phyloP scores from a whole-genome alignment of 2,329 filamentous ascomycete species.

The Diaporthe citri region DNA sequence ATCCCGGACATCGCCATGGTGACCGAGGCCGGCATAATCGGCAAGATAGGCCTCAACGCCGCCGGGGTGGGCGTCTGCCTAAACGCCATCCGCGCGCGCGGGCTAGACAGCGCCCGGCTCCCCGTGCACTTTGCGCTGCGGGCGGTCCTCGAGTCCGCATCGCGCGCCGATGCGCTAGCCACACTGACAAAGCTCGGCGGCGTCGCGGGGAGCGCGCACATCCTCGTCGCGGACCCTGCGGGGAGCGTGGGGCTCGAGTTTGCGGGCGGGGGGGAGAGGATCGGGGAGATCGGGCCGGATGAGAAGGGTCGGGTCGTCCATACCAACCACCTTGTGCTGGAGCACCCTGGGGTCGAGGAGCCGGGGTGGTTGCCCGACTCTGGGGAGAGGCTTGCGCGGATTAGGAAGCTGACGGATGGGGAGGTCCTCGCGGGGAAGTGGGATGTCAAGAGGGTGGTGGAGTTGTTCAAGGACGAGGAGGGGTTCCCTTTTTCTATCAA shows the following conservation, averaged over 20 bases:
- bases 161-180: slow-evolving; percentile 38
- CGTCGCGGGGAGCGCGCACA: slow-evolving; percentile 38
- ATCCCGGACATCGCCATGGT: slow-evolving; percentile 37
- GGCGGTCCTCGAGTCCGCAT: slow-evolving; percentile 64
- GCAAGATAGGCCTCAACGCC: slow-evolving; percentile 75
- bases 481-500: slow-evolving; percentile 37
- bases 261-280: slow-evolving; percentile 10
- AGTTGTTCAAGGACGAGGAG: slow-evolving; percentile 37
- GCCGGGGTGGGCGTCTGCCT: slow-evolving; percentile 69
- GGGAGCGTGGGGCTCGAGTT: slow-evolving; percentile 37
- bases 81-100: slow-evolving; percentile 71
- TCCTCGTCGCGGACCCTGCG: slow-evolving; percentile 35
- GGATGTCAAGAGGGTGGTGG: not conserved
- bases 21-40: slow-evolving; percentile 71
- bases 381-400: slow-evolving; percentile 3
- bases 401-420: not conserved
- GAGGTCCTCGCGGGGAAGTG: not conserved
- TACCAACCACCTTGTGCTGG: slow-evolving; percentile 36
- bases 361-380: slow-evolving; percentile 34
- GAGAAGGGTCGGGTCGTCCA: slow-evolving; percentile 7
- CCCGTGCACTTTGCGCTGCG: slow-evolving; percentile 74
- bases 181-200: not conserved
- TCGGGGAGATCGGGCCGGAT: slow-evolving; percentile 23
- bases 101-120: slow-evolving; percentile 63
- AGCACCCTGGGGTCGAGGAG: slow-evolving; percentile 34